A percentile compares a stretch with the other conserved stretches of the same genome.
These are phyloP conservation scores for Penicillium flavigenum DNA, from an alignment of 495 filamentous ascomycete genomes.

Conservation along the genomic window DNA sequence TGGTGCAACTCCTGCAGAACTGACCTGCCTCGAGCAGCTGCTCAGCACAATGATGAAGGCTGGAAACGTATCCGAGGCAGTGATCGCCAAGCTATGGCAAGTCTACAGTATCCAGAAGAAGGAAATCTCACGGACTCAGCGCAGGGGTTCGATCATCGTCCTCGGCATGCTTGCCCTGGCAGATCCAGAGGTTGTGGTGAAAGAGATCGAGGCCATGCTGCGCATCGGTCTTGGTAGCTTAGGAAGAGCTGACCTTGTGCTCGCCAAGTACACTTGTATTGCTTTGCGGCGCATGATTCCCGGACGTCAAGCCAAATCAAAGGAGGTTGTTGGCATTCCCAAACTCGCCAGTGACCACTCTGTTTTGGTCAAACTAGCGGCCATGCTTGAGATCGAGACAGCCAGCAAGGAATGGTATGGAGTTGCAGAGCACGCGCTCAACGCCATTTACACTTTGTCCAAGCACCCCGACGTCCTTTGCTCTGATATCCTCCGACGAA, in stretches of 20 bases:
- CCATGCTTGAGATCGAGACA: slow-evolving; percentile 76
- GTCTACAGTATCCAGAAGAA: slow-evolving; percentile 92
- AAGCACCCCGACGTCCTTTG: slow-evolving; percentile 94
- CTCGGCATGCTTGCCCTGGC: slow-evolving; percentile 95
- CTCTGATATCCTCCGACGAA: slow-evolving; percentile 84
- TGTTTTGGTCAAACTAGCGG: slow-evolving; percentile 73
- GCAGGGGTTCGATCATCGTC: slow-evolving; percentile 91
- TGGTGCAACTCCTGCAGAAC: slow-evolving; percentile 86
- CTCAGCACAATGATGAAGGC: slow-evolving; percentile 97
- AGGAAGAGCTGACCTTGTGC: slow-evolving; percentile 76
- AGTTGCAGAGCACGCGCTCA: slow-evolving; percentile 95
- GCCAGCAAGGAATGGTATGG: slow-evolving; percentile 96
- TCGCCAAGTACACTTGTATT: slow-evolving; percentile 93
- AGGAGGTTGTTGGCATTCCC: slow-evolving; percentile 65
- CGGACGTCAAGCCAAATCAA: slow-evolving; percentile 70
- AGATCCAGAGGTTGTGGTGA: slow-evolving; percentile 86
- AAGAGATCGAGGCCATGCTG: slow-evolving; percentile 90
- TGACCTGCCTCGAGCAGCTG: slow-evolving; percentile 93
- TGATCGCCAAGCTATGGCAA: slow-evolving; percentile 93
- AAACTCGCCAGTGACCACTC: slow-evolving; percentile 92
- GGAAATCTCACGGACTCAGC: slow-evolving; percentile 89
- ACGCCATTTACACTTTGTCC: slow-evolving; percentile 91
- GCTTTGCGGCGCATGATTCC: slow-evolving; percentile 87
- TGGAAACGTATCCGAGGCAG: slow-evolving; percentile 78
- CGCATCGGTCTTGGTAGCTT: slow-evolving; percentile 81